phyloP scores from a whole-genome alignment of 2,329 filamentous ascomycete genomes.

The Diaporthe citri region DNA sequence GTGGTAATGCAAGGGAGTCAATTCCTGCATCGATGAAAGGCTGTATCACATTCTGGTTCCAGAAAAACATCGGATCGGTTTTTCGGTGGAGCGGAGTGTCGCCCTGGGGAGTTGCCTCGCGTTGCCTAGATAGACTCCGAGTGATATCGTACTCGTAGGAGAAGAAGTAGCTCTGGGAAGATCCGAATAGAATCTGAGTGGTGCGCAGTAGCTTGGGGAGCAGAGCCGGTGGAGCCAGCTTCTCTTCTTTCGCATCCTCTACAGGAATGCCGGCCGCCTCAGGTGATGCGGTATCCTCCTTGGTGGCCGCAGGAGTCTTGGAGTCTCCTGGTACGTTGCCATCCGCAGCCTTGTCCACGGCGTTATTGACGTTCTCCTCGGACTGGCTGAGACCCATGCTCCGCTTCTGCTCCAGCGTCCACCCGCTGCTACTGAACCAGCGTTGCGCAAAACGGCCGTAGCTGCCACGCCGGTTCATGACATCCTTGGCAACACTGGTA shows the following conservation, averaged over 20 bases:
- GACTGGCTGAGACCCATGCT: constrained; percentile 75
- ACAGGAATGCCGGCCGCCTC: constrained; percentile 40
- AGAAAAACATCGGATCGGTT: constrained; percentile 87
- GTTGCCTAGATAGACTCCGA: constrained; percentile 64
- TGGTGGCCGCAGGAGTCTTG: constrained; percentile 29
- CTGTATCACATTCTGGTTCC: constrained; percentile 83
- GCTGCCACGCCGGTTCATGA: constrained; percentile 83
- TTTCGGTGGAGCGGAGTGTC: constrained; percentile 76
- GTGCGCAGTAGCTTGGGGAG: constrained; percentile 88
- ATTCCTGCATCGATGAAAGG: constrained; percentile 82
- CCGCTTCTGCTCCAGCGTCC: constrained; percentile 78
- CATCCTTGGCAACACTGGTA: constrained; percentile 86
- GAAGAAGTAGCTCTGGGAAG: constrained; percentile 90
- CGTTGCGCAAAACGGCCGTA: constrained; percentile 91
- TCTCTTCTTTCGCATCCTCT: constrained; percentile 39
- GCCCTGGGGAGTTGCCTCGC: constrained; percentile 68
- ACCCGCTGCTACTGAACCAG: constrained; percentile 91
- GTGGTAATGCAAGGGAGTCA: constrained; percentile 78
- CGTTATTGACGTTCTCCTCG: constrained; percentile 44
- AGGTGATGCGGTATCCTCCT: constrained; percentile 28
- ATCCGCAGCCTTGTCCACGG: constrained; percentile 55
- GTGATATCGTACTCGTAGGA: constrained; percentile 96
- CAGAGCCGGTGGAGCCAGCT: constrained; percentile 54
- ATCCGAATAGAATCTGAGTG: constrained; percentile 85
- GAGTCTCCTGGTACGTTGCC: constrained; percentile 12